Conservation (phyloP, 2,329 filamentous ascomycete genomes). For the Aspergillus novofumigatus region DNA sequence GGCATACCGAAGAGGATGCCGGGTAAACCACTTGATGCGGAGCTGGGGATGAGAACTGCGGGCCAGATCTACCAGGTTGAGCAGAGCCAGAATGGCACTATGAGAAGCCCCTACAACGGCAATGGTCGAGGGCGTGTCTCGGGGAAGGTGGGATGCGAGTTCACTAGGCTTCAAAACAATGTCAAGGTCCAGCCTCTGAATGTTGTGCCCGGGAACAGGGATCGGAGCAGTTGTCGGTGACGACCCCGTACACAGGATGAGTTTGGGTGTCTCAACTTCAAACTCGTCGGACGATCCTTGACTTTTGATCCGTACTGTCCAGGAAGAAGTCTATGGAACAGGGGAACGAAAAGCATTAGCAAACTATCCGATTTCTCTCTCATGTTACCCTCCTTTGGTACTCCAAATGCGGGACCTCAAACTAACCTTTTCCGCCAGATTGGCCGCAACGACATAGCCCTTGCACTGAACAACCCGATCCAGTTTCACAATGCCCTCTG, state of each 20-base stretch:
- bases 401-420: background rate
- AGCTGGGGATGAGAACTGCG: conserved; percentile 50
- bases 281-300: conserved; percentile 25
- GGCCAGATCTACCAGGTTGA: conserved; percentile 56
- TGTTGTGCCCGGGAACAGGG: conserved; percentile 36
- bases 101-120: conserved; percentile 61
- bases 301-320: conserved; percentile 31
- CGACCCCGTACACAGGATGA: conserved; percentile 59
- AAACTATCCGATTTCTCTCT: background rate
- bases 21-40: conserved; percentile 58
- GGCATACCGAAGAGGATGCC: conserved; percentile 59
- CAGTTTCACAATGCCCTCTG: conserved; percentile 36
- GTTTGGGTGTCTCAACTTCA: conserved; percentile 37
- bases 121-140: conserved; percentile 39
- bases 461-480: conserved; percentile 31
- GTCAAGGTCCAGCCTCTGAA: conserved; percentile 52
- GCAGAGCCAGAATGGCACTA: conserved; percentile 59
- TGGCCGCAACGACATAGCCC: conserved; percentile 33
- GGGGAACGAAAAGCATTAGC: conserved; percentile 10
- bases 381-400: background rate
- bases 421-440: conserved; percentile 28
- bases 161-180: conserved; percentile 51
- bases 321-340: conserved; percentile 23
- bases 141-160: conserved; percentile 41
- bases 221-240: conserved; percentile 45